A percentile compares a stretch with the other conserved stretches of the same genome.
These are phyloP conservation scores for Fusarium miscanthi DNA, from an alignment of 2,329 filamentous ascomycete species.

Conservation along the genomic window DNA sequence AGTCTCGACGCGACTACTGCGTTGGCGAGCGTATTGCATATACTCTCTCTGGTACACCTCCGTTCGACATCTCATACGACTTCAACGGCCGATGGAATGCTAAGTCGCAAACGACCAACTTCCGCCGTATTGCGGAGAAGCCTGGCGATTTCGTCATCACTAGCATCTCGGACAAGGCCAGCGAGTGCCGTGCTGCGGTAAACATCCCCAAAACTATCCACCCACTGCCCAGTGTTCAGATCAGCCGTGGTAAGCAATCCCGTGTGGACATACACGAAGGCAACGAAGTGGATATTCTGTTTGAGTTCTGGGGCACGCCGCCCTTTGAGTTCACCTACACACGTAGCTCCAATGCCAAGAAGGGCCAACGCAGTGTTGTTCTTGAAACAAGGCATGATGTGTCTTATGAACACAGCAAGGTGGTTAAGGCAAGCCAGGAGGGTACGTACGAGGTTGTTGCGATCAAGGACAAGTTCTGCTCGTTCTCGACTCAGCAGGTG, in stretches of 20 bases:
- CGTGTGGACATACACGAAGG: constrained; percentile 97
- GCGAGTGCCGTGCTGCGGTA: constrained; percentile 84
- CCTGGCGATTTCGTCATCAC: constrained; percentile 91
- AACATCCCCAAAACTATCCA: constrained; percentile 87
- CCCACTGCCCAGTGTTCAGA: constrained; percentile 88
- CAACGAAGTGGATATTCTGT: constrained; percentile 90
- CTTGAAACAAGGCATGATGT: constrained; percentile 92
- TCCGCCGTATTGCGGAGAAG: constrained; percentile 92
- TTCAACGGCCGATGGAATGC: constrained; percentile 88
- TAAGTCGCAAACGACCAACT: constrained; percentile 80
- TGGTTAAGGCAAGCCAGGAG: constrained; percentile 87
- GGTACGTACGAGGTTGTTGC: constrained; percentile 97
- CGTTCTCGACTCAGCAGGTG: constrained; percentile 79
- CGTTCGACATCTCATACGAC: constrained; percentile 92
- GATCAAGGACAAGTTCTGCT: constrained; percentile 93
- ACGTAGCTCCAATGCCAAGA: constrained; percentile 84
- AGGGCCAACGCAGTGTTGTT: constrained; percentile 80
- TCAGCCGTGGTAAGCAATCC: constrained; percentile 83
- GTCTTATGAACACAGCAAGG: constrained; percentile 83
- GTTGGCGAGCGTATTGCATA: constrained; percentile 96
- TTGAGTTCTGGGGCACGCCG: constrained; percentile 94
- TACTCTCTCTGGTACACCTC: constrained; percentile 87
- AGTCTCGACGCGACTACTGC: constrained; percentile 88
- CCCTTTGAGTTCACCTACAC: constrained; percentile 99
- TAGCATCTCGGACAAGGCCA: constrained; percentile 86